Percentiles rank a stretch among this genome's conserved stretches.
phyloP scores from a whole-genome alignment of 2,329 filamentous ascomycete genomes.

The Colletotrichum trifolii region DNA sequence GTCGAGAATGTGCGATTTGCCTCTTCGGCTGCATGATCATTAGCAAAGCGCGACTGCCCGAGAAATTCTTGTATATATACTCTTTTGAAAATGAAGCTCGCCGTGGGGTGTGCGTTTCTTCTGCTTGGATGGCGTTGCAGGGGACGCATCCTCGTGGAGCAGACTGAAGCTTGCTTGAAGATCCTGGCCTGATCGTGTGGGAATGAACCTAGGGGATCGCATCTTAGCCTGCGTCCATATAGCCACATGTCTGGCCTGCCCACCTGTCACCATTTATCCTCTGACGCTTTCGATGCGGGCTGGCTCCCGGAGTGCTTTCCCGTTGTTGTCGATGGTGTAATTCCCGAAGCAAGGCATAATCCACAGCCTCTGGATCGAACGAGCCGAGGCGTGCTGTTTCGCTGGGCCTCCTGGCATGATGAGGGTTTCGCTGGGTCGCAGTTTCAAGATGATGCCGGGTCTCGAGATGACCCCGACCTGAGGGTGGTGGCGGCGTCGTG shows the following conservation, averaged over 20 bases:
- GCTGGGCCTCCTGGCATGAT: slow-evolving; percentile 49
- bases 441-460: slow-evolving; percentile 52
- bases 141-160: slow-evolving; percentile 91
- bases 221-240: not conserved
- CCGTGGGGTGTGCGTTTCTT: slow-evolving; percentile 88
- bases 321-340: slow-evolving; percentile 61
- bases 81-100: slow-evolving; percentile 93
- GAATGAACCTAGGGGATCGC: slow-evolving; percentile 79
- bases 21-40: slow-evolving; percentile 75
- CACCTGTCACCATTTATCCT: slow-evolving; percentile 72
- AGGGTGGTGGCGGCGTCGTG: slow-evolving; percentile 57
- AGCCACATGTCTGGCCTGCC: slow-evolving; percentile 36
- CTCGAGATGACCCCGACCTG: slow-evolving; percentile 57
- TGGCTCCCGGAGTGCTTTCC: slow-evolving; percentile 64
- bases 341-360: slow-evolving; percentile 63
- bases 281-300: slow-evolving; percentile 69
- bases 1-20: slow-evolving; percentile 93
- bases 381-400: slow-evolving; percentile 50
- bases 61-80: slow-evolving; percentile 59
- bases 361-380: slow-evolving; percentile 62
- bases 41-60: slow-evolving; percentile 16
- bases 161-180: slow-evolving; percentile 92
- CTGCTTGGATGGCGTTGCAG: slow-evolving; percentile 86
- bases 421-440: slow-evolving; percentile 45
- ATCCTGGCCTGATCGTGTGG: slow-evolving; percentile 92